phyloP scores from a whole-genome alignment of 2,329 filamentous ascomycete genomes.

The Xylaria arbuscula region DNA sequence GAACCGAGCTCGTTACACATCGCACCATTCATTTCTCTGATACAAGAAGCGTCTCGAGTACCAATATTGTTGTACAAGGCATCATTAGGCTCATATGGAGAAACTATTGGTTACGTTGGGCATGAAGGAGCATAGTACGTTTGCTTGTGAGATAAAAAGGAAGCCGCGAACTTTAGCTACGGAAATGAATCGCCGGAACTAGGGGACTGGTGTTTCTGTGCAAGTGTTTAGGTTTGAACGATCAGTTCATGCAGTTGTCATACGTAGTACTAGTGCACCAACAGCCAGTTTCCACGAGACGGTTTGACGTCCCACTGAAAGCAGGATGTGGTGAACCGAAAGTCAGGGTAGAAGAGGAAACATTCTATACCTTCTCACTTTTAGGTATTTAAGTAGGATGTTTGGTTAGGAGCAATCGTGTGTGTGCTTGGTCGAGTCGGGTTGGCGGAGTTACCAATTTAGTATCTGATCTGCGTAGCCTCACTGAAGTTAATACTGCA shows the following conservation, averaged over 20 bases:
- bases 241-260: not conserved
- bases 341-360: not conserved
- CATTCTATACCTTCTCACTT: not conserved
- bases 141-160: not conserved
- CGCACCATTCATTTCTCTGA: not conserved
- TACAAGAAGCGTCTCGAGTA: not conserved
- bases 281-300: not conserved
- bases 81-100: too few species aligned
- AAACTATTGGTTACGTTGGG: not conserved
- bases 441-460: not conserved
- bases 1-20: not conserved
- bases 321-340: not conserved
- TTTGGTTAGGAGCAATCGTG: not conserved
- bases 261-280: not conserved
- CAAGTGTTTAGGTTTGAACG: not conserved
- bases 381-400: not conserved
- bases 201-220: not conserved
- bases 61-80: too few species aligned
- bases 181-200: not conserved
- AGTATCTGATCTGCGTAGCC: not conserved
- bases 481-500: conserved; percentile 12
- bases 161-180: not conserved
- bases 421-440: not conserved
- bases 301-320: not conserved
- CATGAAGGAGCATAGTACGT: not conserved